Base-by-base conservation (phyloP, 2,329 filamentous ascomycete genomes). In the Aureobasidium sp. region DNA sequence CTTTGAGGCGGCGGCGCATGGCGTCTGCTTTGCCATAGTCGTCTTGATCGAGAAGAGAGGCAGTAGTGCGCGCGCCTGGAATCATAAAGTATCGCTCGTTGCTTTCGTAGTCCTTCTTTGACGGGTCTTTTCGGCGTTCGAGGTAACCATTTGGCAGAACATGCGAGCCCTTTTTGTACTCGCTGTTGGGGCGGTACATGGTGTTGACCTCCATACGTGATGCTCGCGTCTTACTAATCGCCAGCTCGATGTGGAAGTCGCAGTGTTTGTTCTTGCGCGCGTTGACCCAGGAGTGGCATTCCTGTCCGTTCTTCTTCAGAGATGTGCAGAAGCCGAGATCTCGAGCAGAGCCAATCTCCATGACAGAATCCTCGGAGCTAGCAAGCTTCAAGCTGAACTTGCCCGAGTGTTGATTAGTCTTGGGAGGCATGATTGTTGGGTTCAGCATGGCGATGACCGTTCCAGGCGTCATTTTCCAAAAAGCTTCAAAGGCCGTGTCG, bases 401-500 rank as follows among this genome's bases (percentile, higher is more conserved):
- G 27, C 91, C 91, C 0, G 88, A 93, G 17, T 84, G 79, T 62
- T 85, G 85, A 21, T 86, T 83, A 1, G 84, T 84, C 0, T 88
- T 88, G 0, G 93, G 93, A 3, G 93, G 90, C 85, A 99, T 89
- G 66, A 97, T 87, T 19, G 80, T 85, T 1, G 94, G 94, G 69
- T 99, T 99, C 31, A 99, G 79, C 27, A 99, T 89, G 5, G 93
- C 94, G 60, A 99, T 79, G 1, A 97, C 82, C 0, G 92, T 96
- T n/a, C 94, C 94, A 1, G 90, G 83, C 0, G 86, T 86, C n/a
- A 97, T 78, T 70, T 95, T 95, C 87, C 93, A 97, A 76, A 94
- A 99, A 59, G 89, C 85, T 17, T 89, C 87, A 68, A 97, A 96
- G 7, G 90, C 95, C 0, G 87, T 85, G 67, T 89, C 89, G 74